Evolutionary conservation across 2,329 filamentous ascomycete genomes (phyloP), one percentile per base, ranked within the genome.

Genomic region (Arthroderma sp.): DNA sequence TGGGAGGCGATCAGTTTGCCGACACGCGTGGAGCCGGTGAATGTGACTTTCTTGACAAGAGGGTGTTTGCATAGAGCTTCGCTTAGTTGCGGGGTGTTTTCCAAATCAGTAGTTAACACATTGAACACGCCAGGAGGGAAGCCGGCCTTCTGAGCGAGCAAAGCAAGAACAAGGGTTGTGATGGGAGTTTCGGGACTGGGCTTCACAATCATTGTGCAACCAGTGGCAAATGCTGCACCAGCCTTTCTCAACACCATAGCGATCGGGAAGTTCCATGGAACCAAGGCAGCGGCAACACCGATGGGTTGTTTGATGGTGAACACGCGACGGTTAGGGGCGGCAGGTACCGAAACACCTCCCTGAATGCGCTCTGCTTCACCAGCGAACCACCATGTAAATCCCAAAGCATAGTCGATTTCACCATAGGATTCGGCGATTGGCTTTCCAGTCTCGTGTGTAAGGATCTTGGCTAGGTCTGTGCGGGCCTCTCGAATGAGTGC

Each of bases 381-480:
- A 50, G 75, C 78, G 62, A 87, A 88, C 83, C 83, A 88, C 63
- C 85, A 81, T 49, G 85, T 76, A 62, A 86, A 88, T 60, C 72
- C 78, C 47, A 83, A 78, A 6, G 83, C 82, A 55, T 87, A 87
- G 32, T 71, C 68, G 5, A 80, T 77, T 65, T 88, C 83, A 33
- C 78, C 80, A 58, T 76, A 77, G 32, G 83, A 80, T 58, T 88
- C 83, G 29, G 82, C 77, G 29, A 83, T 58, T 1, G 86, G 84
- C 69, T 94, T 94, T 51, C 86, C 86, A 53, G 93, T 93, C 69
- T 94, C 86, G 79, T 82, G 85, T 34, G 85, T 91, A 57, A 94
- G 87, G 49, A 94, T 72, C 49, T 73, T 85, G 5, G 85, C 83
- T 30, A 94, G 70, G 59, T 94, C 86, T 41, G 79, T 74, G 48